These are phyloP conservation scores for Cyanodermella asteris DNA, from an alignment of 2,329 filamentous ascomycete species.

Conservation along the genomic window DNA sequence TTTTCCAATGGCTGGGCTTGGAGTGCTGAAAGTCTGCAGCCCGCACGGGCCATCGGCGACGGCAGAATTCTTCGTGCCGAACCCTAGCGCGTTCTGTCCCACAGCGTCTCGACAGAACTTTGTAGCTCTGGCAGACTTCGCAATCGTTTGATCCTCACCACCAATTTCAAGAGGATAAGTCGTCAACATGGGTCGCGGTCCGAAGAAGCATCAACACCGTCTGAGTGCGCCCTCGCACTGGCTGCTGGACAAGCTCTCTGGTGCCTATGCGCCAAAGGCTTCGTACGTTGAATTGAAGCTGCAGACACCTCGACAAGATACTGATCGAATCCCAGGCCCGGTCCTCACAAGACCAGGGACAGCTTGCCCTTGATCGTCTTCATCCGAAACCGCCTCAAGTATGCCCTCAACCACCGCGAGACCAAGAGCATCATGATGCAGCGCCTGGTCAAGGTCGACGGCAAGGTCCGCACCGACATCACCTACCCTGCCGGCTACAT, in stretches of 20 bases:
- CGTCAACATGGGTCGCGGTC: no score
- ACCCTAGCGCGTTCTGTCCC: no score
- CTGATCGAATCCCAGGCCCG: conserved; percentile 63
- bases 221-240: conserved; percentile 97
- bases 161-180: no score
- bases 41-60: no score
- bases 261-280: conserved; percentile 52
- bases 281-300: conserved; percentile 22
- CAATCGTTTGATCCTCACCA: no score
- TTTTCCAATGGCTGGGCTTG: no score
- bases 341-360: conserved; percentile 99
- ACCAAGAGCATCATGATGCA: conserved; percentile 97
- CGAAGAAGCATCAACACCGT: conserved; percentile 99
- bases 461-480: conserved; percentile 96
- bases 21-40: no score
- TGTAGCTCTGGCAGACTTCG: no score
- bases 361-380: conserved; percentile 98
- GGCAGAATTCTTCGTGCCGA: no score
- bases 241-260: conserved; percentile 99
- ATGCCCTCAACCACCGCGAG: conserved; percentile 97
- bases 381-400: conserved; percentile 85
- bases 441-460: conserved; percentile 98
- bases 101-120: no score
- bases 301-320: conserved; percentile 42
- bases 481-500: conserved; percentile 98